Evolutionary conservation across 257 asterid genomes (phyloP), one percentile per base, ranked within the genome.

Genomic region (Ilex asprella): DNA sequence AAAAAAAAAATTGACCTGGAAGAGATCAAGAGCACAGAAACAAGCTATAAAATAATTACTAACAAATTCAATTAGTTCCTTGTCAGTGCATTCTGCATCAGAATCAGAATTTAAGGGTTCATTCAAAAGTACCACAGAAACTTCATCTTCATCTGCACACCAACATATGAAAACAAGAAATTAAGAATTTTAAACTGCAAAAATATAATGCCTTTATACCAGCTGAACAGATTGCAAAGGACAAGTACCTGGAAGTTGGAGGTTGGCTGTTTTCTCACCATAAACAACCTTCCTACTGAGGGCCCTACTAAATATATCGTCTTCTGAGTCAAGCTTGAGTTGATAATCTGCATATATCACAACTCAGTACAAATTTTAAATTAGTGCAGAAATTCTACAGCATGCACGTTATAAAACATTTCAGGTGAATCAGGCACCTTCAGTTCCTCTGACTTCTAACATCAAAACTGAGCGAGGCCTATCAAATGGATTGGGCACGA

Each of bases 401-500:
- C 41, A 49, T 49, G 50, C 32, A 58, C 64, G 29, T 49, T 54
- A 43, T 61, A 43, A 47, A 5, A n/a, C 59, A 52, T 39, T 47
- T 43, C 61, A 60, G 49, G 59, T 39, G 54, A 62, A 50, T 16
- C 67, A 59, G 77, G 30, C 62, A 85, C 99, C 97, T 82, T 85
- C 87, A 41, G 69, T 75, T 70, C 97, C 96, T 7, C 87, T 55
- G 67, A 89, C 88, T 79, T 89, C 97, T 35, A 89, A 83, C 70
- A 85, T 70, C 66, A 93, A 71, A 60, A 85, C 73, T 76, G 96
- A 84, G 71, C 67, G 84, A 39, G 99, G 99, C 77, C 88, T 81
- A 79, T 89, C 80, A 64, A 93, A 93, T 16, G 97, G 99, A 73
- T 87, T 93, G 59, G 97, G 99, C 76, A 55, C 39, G 15, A 93